Evolutionary conservation across 2,329 filamentous ascomycete species (phyloP).

Genomic region (Tolypocladium inflatum): DNA sequence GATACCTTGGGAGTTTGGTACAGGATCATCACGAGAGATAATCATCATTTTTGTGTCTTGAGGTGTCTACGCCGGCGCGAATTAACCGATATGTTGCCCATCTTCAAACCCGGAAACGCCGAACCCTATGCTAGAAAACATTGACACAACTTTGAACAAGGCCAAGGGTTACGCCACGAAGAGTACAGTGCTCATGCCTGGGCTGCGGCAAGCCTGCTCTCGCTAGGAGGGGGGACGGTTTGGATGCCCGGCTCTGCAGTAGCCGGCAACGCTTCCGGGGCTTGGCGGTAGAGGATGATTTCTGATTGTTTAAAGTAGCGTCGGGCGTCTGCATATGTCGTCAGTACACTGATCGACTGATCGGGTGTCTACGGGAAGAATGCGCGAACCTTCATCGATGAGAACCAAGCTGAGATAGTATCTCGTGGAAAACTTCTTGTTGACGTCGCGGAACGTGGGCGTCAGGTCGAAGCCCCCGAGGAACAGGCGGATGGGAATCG

Average conservation of each 20-base stretch:
- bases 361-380: not conserved
- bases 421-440: constrained; percentile 98
- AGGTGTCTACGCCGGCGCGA: constrained; percentile 8
- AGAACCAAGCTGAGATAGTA: constrained; percentile 96
- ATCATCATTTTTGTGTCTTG: constrained; percentile 12
- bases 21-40: constrained; percentile 15
- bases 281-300: constrained; percentile 90
- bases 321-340: constrained; percentile 61
- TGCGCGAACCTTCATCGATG: constrained; percentile 73
- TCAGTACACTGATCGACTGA: constrained; percentile 6
- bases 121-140: constrained; percentile 28
- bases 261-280: constrained; percentile 40
- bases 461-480: constrained; percentile 95
- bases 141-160: constrained; percentile 8
- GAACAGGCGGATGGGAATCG: constrained; percentile 94
- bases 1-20: constrained; percentile 20
- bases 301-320: constrained; percentile 99
- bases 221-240: constrained; percentile 30
- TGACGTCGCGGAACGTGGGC: constrained; percentile 96
- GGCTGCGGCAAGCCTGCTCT: constrained; percentile 35
- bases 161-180: not conserved
- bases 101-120: constrained; percentile 23
- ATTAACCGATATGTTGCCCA: not conserved
- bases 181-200: constrained; percentile 7
- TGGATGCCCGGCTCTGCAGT: constrained; percentile 26